Conservation (phyloP, 202 grass and related monocot species). For the Bolboschoenoplectus hybrid region DNA sequence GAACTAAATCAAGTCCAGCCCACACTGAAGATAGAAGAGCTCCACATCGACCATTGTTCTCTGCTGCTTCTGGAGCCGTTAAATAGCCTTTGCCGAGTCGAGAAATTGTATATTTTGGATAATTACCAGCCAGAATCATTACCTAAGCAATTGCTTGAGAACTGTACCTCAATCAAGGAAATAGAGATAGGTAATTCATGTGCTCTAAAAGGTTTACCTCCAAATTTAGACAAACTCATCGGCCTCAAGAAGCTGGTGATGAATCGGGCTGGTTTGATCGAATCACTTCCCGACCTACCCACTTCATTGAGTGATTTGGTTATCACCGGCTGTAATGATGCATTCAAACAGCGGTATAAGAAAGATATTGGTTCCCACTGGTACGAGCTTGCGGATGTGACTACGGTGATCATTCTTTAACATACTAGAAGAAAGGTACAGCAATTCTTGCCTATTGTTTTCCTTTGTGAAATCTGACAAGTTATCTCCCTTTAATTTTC, state of each 20-base stretch:
- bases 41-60: slow-evolving; percentile 33
- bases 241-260: slow-evolving; percentile 12
- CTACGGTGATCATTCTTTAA: slow-evolving; percentile 1
- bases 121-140: slow-evolving; percentile 32
- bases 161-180: background rate
- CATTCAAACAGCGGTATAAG: slow-evolving; percentile 18
- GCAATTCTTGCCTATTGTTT: background rate
- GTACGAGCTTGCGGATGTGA: slow-evolving; percentile 12
- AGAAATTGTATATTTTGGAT: slow-evolving; percentile 25
- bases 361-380: slow-evolving; percentile 23
- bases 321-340: slow-evolving; percentile 1
- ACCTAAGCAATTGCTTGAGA: slow-evolving; percentile 49
- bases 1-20: background rate
- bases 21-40: slow-evolving; percentile 9
- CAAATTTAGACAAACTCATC: slow-evolving; percentile 1
- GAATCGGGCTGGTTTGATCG: background rate
- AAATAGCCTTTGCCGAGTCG: slow-evolving; percentile 39
- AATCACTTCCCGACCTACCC: slow-evolving; percentile 29
- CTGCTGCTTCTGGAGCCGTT: slow-evolving; percentile 38
- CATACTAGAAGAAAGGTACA: background rate
- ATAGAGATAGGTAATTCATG: background rate
- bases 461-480: background rate
- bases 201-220: slow-evolving; percentile 15
- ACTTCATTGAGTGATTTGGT: slow-evolving; percentile 13
- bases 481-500: background rate